Percentiles rank a stretch among this genome's conserved stretches.
Conservation (phyloP, 805 yeast species). For the Candida ascalaphidarum region DNA sequence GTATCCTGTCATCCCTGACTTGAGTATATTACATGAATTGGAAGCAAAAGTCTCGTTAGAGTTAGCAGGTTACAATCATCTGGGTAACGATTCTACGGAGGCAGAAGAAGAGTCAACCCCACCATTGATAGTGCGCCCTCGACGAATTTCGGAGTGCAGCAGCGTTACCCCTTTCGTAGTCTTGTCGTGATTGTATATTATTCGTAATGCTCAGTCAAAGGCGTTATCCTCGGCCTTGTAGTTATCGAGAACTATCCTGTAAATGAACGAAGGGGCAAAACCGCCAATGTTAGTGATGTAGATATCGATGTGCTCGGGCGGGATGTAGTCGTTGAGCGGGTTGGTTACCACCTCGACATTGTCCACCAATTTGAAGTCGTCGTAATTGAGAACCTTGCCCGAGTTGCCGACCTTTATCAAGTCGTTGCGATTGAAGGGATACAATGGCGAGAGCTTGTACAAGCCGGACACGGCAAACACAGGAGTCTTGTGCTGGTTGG, state of each 20-base stretch:
- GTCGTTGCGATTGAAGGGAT: conserved; percentile 81
- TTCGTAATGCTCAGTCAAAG: too few relatives aligned
- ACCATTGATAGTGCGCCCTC: too few relatives aligned
- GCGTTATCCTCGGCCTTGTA: conserved; percentile 79
- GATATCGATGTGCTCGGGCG: conserved; percentile 91
- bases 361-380: conserved; percentile 60
- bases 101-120: too few relatives aligned
- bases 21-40: too few relatives aligned
- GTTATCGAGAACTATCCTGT: conserved; percentile 90
- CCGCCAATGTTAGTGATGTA: conserved; percentile 95
- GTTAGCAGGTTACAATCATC: too few relatives aligned
- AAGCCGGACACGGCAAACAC: conserved; percentile 93
- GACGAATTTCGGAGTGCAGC: too few relatives aligned
- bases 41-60: too few relatives aligned
- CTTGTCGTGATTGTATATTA: too few relatives aligned
- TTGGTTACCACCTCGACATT: conserved; percentile 70
- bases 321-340: conserved; percentile 83
- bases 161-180: too few relatives aligned
- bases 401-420: conserved; percentile 89
- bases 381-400: conserved; percentile 76
- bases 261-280: conserved; percentile 90
- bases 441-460: conserved; percentile 85
- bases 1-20: too few relatives aligned
- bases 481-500: conserved; percentile 92
- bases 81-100: too few relatives aligned